Evolutionary conservation across 768 basidiomycete species (phyloP), one percentile per base, ranked within the genome.

Genomic region (Lactarius sp.): DNA sequence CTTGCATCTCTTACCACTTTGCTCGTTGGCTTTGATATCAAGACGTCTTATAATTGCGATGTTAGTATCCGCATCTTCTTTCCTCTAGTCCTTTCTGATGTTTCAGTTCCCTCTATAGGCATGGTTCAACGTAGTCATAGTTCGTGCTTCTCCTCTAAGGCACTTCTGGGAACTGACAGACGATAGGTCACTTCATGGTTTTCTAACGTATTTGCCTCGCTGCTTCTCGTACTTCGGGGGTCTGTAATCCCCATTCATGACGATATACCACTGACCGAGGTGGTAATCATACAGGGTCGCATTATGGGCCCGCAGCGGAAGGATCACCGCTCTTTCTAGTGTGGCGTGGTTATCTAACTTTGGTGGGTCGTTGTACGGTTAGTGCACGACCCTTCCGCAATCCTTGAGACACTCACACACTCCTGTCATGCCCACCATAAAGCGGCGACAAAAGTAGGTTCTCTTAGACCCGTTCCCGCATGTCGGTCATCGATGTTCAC

Each of bases 201-300:
- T 9, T 39, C 65, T 27, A 52, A 37, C 14, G 51, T 52, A 12
- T 31, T 64, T 50, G 50, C 65, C 6, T 66, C 65, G 12, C 44
- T 62, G 18, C 61, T 64, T 36, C 60, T 66, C 13, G 65, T 58
- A 34, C 65, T 66, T 37, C 65, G 65, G 3, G 61, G 61, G 65
- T 66, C 12, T n/a, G 61, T 57, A 18, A 34, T 13, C 7, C 4
- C 5, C 36, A 5, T 13, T 9, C 9, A 7, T 41, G 22, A 27
- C 39, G 34, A 49, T 44, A 20, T n/a, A 9, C 9, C 33, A 33
- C 14, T 50, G n/a, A 64, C 34, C 13, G 8, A 31, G 22, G 6
- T 34, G 20, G 16, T 27, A n/a, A 2, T 12, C 13, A 37, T 13
- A 2, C 20, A 66, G 64, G 34, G 36, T 66, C 51, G 65, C 65